These are phyloP conservation scores for Aspergillus affinis DNA, from an alignment of 495 filamentous ascomycete genomes.

Conservation along the genomic window DNA sequence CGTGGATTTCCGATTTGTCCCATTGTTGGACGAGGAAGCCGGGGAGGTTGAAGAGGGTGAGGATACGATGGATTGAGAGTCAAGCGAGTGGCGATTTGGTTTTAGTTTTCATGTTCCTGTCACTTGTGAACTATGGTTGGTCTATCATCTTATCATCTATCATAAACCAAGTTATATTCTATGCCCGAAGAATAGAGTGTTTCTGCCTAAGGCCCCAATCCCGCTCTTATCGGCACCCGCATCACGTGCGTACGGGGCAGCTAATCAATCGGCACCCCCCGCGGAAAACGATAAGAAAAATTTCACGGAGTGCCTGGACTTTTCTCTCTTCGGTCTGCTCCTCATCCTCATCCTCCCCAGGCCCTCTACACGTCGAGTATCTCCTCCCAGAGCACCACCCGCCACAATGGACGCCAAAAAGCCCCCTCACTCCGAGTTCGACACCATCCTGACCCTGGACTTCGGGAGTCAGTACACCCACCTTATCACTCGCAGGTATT, in stretches of 20 bases:
- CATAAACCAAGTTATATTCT: background rate
- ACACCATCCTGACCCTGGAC: conserved; percentile 67
- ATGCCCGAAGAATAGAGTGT: background rate
- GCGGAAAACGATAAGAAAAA: background rate
- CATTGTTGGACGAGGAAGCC: conserved; percentile 62
- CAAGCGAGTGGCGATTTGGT: background rate
- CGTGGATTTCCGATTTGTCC: conserved; percentile 78
- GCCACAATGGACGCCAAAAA: conserved; percentile 13
- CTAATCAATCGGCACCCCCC: background rate
- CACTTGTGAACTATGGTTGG: background rate
- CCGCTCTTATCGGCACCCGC: background rate
- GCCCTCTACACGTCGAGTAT: background rate
- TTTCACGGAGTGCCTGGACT: background rate
- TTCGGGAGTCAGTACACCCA: conserved; percentile 51
- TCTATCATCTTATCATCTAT: too few species aligned
- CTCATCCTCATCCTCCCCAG: background rate
- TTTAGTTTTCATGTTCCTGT: background rate
- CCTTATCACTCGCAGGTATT: conserved; percentile 11
- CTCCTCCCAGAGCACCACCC: background rate
- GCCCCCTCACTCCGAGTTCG: conserved; percentile 55
- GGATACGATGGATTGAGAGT: conserved; percentile 5
- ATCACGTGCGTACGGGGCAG: background rate
- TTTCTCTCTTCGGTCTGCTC: background rate
- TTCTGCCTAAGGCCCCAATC: background rate
- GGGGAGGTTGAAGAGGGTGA: conserved; percentile 41